Conservation (phyloP, 345 rosid genomes). For the Lumnitzera littorea region DNA sequence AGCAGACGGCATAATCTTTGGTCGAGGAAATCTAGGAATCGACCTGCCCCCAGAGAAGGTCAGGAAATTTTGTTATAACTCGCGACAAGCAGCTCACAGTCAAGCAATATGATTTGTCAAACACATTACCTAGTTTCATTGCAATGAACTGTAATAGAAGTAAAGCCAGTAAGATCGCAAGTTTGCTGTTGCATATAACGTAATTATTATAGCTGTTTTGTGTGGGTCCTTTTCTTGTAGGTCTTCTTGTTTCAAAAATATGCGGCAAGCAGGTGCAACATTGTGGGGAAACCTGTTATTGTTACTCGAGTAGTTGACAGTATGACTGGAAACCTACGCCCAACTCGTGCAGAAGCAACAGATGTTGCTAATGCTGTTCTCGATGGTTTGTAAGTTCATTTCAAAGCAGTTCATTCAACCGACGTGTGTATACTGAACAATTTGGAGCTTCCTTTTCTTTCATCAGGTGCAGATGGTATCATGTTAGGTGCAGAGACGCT, state of each 20-base stretch:
- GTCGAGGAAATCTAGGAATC: slow-evolving; percentile 33
- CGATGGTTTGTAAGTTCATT: slow-evolving; percentile 11
- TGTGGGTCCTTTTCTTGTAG: slow-evolving; percentile 2
- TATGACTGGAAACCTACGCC: slow-evolving; percentile 23
- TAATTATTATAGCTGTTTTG: not conserved
- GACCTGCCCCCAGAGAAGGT: slow-evolving; percentile 37
- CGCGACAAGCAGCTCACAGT: not conserved
- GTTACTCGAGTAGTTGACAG: slow-evolving; percentile 25
- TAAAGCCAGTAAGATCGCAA: too few species aligned
- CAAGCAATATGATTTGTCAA: not conserved
- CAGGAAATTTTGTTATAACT: not conserved
- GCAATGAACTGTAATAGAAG: too few species aligned
- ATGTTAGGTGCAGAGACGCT: slow-evolving; percentile 24
- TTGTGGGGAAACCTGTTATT: slow-evolving; percentile 16
- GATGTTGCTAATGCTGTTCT: slow-evolving; percentile 28
- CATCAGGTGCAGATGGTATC: slow-evolving; percentile 18
- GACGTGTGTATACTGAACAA: not conserved
- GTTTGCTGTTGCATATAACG: not conserved
- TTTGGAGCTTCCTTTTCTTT: not conserved
- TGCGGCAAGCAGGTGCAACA: slow-evolving; percentile 16
- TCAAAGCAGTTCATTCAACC: too few species aligned
- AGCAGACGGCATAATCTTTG: slow-evolving; percentile 32
- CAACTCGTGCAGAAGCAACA: slow-evolving; percentile 25
- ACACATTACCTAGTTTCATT: too few species aligned
- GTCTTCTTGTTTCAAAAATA: slow-evolving; percentile 21